Evolutionary conservation across 768 basidiomycete species (phyloP), one percentile per base, ranked within the genome.

Genomic region (Boletus reticuloceps): DNA sequence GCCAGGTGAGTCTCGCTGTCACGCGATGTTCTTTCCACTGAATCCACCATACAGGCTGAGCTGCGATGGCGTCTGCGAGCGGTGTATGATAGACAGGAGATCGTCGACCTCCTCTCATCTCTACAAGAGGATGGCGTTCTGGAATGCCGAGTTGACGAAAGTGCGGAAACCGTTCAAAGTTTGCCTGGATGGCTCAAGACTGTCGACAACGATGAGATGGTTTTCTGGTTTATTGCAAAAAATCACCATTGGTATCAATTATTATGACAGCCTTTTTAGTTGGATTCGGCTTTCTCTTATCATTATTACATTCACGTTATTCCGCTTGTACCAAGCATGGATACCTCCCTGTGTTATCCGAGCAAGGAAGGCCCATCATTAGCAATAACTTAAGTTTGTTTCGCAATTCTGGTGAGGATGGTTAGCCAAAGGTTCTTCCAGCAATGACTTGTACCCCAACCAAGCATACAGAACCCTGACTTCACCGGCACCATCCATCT

Each of bases 21-120:
- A 20, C 20, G 9, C 56, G 34, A 52, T 40, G 29, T 49, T 36
- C 43, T 58, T 60, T 43, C 34, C 51, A 29, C 37, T 55, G 3
- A 58, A 54, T 37, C 34, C 54, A 49, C 54, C 44, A 37, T 16
- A 22, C 57, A 91, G 89, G 74, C 74, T 13, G 88, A 91, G 64
- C 72, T 92, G 51, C 77, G 82, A 49, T 89, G 87, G 87, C 76
- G 88, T 45, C 73, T 93, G 54, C 77, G 84, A 58, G 74, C 80
- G 16, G 82, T 86, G 20, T 92, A 91, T 60, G 90, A 93, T 65
- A 77, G 85, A 52, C 86, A 86, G 58, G 91, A 92, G 65, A 72
- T 88, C 25, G 71, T 76, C 46, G 89, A 91, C n/a, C 56, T 87
- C 20, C 64, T 90, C 44, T 69, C 72, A 14, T 77, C 77, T 51